Evolutionary conservation across 805 yeast genomes (phyloP), one percentile per base, ranked within the genome.

Genomic region (Cyberlindnera xishuangbannaensis): DNA sequence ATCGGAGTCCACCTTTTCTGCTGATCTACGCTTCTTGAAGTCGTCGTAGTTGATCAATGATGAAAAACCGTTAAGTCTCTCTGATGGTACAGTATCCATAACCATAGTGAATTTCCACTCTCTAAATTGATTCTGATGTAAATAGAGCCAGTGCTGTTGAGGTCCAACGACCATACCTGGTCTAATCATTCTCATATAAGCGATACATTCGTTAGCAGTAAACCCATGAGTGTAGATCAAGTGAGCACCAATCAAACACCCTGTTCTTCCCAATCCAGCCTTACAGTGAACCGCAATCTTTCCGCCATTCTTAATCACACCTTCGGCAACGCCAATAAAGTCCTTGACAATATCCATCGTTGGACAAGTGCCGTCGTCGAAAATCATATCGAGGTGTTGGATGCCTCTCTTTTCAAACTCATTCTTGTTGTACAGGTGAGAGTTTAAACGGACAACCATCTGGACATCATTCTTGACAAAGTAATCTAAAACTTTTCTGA

Each of bases 101-200:
- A 78, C 78, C 95, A 83, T 87, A 9, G 96, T 86, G 49, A 79
- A 84, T 57, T 86, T 74, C 97, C 98, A 92, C 51, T 87, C 96
- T 51, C 97, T 72, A 59, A 92, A 92, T 47, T 88, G 96, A 58
- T 86, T 80, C 59, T 92, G 98, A 56, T 92, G 96, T 43, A 92
- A 70, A 54, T 92, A 92, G 39, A 92, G 69, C 98, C 98, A 92
- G 63, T 92, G 98, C 57, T 92, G 98, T 59, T 92, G 98, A 2
- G 98, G 98, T 0, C 98, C 98, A 19, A 92, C 98, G n/a, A 92
- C 97, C 98, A 92, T 92, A 26, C 98, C 98, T 0, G 98, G 98
- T 47, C 98, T 75, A 43, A 92, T 71, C 74, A 92, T 83, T 57
- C 98, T 73, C 90, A 92, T 83, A 55, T 87, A 92, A 2, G 90